phyloP scores from a whole-genome alignment of 495 filamentous ascomycete genomes.

The Penicillium manginii region DNA sequence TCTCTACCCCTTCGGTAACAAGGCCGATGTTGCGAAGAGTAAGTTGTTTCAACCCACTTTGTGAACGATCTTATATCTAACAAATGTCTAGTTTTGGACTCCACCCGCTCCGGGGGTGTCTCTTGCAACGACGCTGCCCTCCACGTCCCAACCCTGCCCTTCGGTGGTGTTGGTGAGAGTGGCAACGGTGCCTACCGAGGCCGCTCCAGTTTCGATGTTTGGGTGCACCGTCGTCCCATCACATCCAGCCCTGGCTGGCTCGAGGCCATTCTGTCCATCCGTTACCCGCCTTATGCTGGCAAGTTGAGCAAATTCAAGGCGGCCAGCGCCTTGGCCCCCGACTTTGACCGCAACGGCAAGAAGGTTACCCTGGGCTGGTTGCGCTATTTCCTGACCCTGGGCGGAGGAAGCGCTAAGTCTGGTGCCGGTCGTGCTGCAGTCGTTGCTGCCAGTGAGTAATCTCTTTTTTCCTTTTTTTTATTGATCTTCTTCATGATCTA shows the following conservation, averaged over 20 bases:
- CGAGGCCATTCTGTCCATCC: slow-evolving; percentile 70
- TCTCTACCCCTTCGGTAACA: slow-evolving; percentile 82
- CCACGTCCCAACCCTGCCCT: slow-evolving; percentile 80
- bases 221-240: slow-evolving; percentile 76
- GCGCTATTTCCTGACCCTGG: slow-evolving; percentile 49
- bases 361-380: slow-evolving; percentile 54
- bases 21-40: slow-evolving; percentile 71
- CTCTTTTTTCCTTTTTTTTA: slow-evolving; percentile 11
- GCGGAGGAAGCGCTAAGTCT: slow-evolving; percentile 45
- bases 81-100: slow-evolving; percentile 52
- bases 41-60: slow-evolving; percentile 21
- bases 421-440: slow-evolving; percentile 45
- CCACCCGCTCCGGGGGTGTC: slow-evolving; percentile 75
- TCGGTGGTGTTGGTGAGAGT: slow-evolving; percentile 89
- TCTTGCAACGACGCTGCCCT: slow-evolving; percentile 82
- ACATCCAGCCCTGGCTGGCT: slow-evolving; percentile 80
- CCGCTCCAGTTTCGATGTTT: slow-evolving; percentile 80
- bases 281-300: slow-evolving; percentile 79
- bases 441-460: slow-evolving; percentile 52
- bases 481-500: slow-evolving; percentile 7
- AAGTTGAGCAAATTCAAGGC: slow-evolving; percentile 62
- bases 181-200: slow-evolving; percentile 86
- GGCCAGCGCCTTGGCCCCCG: slow-evolving; percentile 63
- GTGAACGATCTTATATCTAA: slow-evolving; percentile 16
- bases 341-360: slow-evolving; percentile 81